These are phyloP conservation scores for Fusarium temperatum DNA, from an alignment of 2,329 filamentous ascomycete genomes.

Conservation along the genomic window DNA sequence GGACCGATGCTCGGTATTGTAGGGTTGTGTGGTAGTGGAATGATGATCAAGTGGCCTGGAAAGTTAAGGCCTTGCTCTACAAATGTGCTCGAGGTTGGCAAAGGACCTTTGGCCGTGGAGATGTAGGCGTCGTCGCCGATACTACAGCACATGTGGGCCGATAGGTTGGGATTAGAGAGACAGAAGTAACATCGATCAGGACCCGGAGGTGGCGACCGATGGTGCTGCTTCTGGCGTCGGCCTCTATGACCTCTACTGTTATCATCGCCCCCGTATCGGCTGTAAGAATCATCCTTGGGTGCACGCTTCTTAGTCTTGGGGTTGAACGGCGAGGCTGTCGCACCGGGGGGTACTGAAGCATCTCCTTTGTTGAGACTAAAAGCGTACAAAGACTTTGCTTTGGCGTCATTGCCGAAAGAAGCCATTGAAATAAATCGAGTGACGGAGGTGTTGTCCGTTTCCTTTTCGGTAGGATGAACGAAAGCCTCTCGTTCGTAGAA, in stretches of 20 bases:
- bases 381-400: constrained; percentile 84
- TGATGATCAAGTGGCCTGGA: constrained; percentile 89
- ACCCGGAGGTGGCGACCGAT: constrained; percentile 66
- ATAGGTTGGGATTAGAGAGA: constrained; percentile 83
- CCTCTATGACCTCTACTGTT: constrained; percentile 55
- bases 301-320: constrained; percentile 67
- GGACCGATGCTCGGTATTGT: constrained; percentile 75
- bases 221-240: constrained; percentile 57
- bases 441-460: constrained; percentile 63
- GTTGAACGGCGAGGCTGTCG: constrained; percentile 79
- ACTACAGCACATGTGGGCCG: constrained; percentile 87
- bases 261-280: constrained; percentile 61
- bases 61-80: constrained; percentile 71
- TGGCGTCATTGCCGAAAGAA: constrained; percentile 76
- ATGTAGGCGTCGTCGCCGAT: constrained; percentile 90
- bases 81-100: constrained; percentile 78
- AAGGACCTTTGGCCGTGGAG: constrained; percentile 90
- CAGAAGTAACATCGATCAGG: constrained; percentile 95
- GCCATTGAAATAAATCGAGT: constrained; percentile 94
- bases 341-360: constrained; percentile 71
- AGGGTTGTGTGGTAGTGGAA: constrained; percentile 83
- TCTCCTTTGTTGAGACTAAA: constrained; percentile 76
- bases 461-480: constrained; percentile 68
- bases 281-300: constrained; percentile 57
- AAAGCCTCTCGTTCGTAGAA: constrained; percentile 96